phyloP scores from a whole-genome alignment of 2,329 filamentous ascomycete genomes.

The Colletotrichum plurivorum region DNA sequence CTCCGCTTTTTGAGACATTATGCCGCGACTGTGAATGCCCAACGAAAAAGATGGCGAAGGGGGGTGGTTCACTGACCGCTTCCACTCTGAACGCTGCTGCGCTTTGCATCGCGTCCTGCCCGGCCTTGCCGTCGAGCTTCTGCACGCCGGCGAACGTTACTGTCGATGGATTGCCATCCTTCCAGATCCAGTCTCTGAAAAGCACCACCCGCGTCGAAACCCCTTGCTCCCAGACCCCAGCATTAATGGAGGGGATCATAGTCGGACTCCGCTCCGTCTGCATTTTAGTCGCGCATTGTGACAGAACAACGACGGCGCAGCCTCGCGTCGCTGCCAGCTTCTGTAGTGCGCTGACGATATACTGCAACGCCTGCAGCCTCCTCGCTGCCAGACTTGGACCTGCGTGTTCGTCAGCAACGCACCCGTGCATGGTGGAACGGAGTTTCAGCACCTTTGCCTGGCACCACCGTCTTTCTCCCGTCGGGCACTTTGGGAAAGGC shows the following conservation, averaged over 20 bases:
- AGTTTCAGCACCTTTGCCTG: constrained; percentile 54
- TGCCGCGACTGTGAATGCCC: constrained; percentile 22
- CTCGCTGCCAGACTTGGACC: constrained; percentile 56
- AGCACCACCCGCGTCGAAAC: constrained; percentile 81
- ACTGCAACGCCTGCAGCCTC: constrained; percentile 68
- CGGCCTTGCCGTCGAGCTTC: constrained; percentile 71
- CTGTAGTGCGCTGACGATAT: constrained; percentile 78
- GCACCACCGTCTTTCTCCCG: constrained; percentile 53
- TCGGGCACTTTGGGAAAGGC: constrained; percentile 77
- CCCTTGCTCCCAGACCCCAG: constrained; percentile 84
- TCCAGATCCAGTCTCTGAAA: constrained; percentile 82
- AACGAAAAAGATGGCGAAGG: constrained; percentile 1
- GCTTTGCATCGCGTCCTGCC: constrained; percentile 56
- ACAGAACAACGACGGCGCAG: constrained; percentile 81
- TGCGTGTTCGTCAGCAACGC: constrained; percentile 40
- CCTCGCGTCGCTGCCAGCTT: constrained; percentile 82
- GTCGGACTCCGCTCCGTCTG: constrained; percentile 76
- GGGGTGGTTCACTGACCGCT: constrained; percentile 53
- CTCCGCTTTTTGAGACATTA: constrained; percentile 34
- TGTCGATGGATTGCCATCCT: constrained; percentile 60
- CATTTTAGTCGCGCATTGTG: constrained; percentile 87
- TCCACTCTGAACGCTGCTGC: constrained; percentile 65
- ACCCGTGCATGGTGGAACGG: constrained; percentile 19
- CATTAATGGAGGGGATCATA: constrained; percentile 81
- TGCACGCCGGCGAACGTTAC: constrained; percentile 75